Percentiles rank a stretch among this genome's conserved stretches.
These are phyloP conservation scores for Cystofilobasidium ferigula DNA, from an alignment of 768 basidiomycete genomes.

Conservation along the genomic window DNA sequence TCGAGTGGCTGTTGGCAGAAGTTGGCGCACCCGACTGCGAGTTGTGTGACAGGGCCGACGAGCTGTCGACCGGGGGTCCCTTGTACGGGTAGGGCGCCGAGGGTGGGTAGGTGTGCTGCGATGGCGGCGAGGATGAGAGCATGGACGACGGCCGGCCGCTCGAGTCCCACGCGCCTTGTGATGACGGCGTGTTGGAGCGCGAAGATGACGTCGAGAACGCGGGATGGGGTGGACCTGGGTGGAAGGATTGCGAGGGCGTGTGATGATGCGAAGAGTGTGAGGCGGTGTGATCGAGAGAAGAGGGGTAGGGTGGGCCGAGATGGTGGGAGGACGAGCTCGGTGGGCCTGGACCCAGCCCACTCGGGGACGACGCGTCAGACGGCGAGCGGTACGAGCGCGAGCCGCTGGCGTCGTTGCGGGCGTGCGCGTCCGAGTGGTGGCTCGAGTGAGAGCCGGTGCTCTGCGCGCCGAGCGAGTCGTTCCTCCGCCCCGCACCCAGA, in stretches of 20 bases:
- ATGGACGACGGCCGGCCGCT: background rate
- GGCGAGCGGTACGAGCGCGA: background rate
- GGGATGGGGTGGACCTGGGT: constrained; percentile 3
- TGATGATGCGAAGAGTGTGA: background rate
- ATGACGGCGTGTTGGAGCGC: constrained; percentile 10
- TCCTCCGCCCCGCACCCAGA: constrained; percentile 2
- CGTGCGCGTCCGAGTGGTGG: background rate
- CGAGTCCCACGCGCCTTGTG: background rate
- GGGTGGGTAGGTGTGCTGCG: constrained; percentile 1
- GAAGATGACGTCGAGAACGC: constrained; percentile 4
- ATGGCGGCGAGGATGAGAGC: constrained; percentile 2
- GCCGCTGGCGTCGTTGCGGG: background rate
- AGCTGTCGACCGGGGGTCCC: background rate
- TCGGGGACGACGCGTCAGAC: background rate
- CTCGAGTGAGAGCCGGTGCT: constrained; percentile 12
- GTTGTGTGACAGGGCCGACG: constrained; percentile 18
- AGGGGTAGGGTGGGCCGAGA: background rate
- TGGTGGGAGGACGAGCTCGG: background rate
- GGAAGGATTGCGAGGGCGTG: constrained; percentile 1
- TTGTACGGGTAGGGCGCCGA: constrained; percentile 3
- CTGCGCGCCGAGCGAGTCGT: constrained; percentile 1
- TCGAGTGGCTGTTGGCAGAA: constrained; percentile 1
- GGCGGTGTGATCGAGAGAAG: background rate
- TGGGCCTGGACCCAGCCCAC: background rate
- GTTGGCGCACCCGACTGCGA: background rate